phyloP scores from a whole-genome alignment of 495 filamentous ascomycete genomes.

The Penicillium antarcticum region DNA sequence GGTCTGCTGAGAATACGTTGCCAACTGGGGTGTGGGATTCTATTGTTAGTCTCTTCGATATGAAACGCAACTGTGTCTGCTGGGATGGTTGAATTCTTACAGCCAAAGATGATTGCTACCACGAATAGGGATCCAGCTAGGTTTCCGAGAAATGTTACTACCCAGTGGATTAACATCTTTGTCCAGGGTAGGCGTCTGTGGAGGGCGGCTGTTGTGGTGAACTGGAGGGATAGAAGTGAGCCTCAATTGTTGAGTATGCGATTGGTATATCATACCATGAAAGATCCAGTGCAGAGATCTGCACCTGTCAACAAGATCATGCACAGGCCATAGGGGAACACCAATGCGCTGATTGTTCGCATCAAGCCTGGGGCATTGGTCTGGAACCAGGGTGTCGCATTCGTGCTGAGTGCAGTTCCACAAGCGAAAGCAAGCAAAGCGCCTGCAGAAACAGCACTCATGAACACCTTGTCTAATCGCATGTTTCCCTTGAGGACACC shows the following conservation, averaged over 20 bases:
- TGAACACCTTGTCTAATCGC: slow-evolving; percentile 51
- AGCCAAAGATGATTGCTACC: slow-evolving; percentile 56
- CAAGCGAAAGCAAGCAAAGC: slow-evolving; percentile 52
- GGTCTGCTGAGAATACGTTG: slow-evolving; percentile 50
- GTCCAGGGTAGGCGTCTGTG: slow-evolving; percentile 48
- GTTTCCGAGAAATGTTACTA: slow-evolving; percentile 58
- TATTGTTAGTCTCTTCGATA: too few relatives aligned
- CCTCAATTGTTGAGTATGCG: neutral
- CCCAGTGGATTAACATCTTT: slow-evolving; percentile 53
- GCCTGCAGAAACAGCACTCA: slow-evolving; percentile 52
- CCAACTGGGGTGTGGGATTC: slow-evolving; percentile 38
- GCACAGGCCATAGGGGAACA: slow-evolving; percentile 58
- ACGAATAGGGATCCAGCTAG: slow-evolving; percentile 58
- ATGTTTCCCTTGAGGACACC: slow-evolving; percentile 51
- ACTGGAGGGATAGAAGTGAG: slow-evolving; percentile 25
- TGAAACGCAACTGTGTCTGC: too few relatives aligned
- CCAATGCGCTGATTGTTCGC: slow-evolving; percentile 49
- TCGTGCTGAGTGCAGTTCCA: slow-evolving; percentile 49
- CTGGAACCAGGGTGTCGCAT: slow-evolving; percentile 55
- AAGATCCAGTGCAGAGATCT: slow-evolving; percentile 58
- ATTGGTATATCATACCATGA: slow-evolving; percentile 41
- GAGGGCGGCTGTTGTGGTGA: slow-evolving; percentile 51
- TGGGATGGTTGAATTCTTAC: slow-evolving; percentile 20
- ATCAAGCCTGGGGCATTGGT: slow-evolving; percentile 60
- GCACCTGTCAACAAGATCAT: slow-evolving; percentile 59